phyloP scores from a whole-genome alignment of 805 yeast species.

The Ogataea nitratoaversa region DNA sequence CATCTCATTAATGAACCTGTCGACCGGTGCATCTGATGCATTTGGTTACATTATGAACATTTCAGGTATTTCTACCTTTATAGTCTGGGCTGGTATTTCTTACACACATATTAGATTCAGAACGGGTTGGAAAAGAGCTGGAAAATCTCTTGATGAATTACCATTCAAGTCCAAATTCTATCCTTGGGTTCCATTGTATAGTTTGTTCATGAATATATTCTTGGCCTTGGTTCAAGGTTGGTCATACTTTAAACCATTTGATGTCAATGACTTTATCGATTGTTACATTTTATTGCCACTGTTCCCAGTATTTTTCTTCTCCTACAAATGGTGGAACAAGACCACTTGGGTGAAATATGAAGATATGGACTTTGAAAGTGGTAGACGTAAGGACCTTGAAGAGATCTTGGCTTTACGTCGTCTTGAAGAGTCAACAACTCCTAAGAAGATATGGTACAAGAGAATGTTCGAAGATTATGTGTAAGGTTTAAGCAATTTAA shows the following conservation, averaged over 20 bases:
- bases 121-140: conserved; percentile 39
- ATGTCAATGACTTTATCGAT: conserved; percentile 52
- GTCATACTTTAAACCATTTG: conserved; percentile 57
- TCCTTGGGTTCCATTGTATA: conserved; percentile 48
- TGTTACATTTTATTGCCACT: conserved; percentile 61
- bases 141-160: conserved; percentile 41
- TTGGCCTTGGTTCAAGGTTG: conserved; percentile 63
- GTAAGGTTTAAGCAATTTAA: neutral
- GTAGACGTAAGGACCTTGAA: conserved; percentile 37
- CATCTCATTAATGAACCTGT: conserved; percentile 52
- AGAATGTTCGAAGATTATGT: neutral
- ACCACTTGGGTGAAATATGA: conserved; percentile 31
- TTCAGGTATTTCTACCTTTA: conserved; percentile 63
- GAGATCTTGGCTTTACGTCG: conserved; percentile 8
- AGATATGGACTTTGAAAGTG: conserved; percentile 49
- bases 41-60: conserved; percentile 57
- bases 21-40: conserved; percentile 58
- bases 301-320: conserved; percentile 39
- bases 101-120: conserved; percentile 57
- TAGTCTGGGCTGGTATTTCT: conserved; percentile 64
- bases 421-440: neutral
- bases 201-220: conserved; percentile 46
- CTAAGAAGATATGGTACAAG: neutral
- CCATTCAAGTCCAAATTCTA: conserved; percentile 49
- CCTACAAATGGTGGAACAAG: conserved; percentile 19